Base-by-base conservation (phyloP, 257 asterid genomes). In the Henckelia pumila region DNA sequence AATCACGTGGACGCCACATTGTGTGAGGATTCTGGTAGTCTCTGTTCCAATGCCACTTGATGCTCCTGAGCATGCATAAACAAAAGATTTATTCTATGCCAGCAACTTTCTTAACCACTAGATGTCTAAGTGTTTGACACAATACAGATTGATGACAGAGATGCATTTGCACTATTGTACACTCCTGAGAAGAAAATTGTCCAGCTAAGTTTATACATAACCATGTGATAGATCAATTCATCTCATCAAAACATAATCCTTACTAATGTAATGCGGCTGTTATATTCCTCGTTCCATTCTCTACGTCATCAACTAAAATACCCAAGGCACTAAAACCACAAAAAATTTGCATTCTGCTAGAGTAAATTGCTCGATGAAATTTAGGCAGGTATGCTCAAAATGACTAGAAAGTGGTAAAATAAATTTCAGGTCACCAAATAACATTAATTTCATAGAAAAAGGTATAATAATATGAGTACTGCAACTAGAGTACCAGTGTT, bases 1-100 rank as follows among this genome's bases (percentile, higher is more conserved):
- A n/a, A 79, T 68, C 55, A 87, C 92, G 78, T 76, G 92, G 19
- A 74, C 85, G 8, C 95, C 88, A 20, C 79, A 75, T 72, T 67
- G 61, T 1, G 78, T 84, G 56, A 85, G 83, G 62, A 85, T 84
- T 62, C 85, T 80, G 0, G 89, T n/a, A 0, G 86, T 81, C 77
- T 84, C 91, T 33, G 68, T 70, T 30, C 91, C 95, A 50, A 87
- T 84, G 35, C 89, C 92, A 73, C 95, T 85, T 19, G 94, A 88
- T 25, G 94, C 94, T 68, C 94, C 97, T 85, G 89, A 70, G 71
- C 21, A 25, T 4, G 28, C 60, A 66, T 56, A 68, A 47, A 64
- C 7, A 59, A 32, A 37, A 37, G 30, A 56, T 11, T 40, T 40
- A 40, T 40, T 40, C 50, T 40, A 40, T 40, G 50, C 0, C 17